Evolutionary conservation across 2,329 filamentous ascomycete species (phyloP), one percentile per base, ranked within the genome.

Genomic region (Daldinia sp.): DNA sequence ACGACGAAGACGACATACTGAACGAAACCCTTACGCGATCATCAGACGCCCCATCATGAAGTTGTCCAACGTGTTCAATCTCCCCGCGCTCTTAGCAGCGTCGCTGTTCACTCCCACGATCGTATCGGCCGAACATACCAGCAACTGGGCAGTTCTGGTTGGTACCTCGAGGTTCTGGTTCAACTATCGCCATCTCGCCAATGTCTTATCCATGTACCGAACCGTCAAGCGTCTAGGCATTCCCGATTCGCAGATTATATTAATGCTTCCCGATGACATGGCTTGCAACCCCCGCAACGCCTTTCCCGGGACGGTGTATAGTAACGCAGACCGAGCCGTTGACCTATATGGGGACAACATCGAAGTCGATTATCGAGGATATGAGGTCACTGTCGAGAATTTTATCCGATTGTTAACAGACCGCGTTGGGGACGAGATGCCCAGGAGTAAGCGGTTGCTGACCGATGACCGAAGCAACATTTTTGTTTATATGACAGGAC

Each of bases 251-350:
- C 95, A 99, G 77, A 99, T 99, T 79, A 98, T 99, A 76, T 90
- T 99, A 70, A 98, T 99, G 94, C 87, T 99, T n/a, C 95, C 95
- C 19, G 95, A 99, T 77, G 95, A 99, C 81, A 98, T 99, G 93
- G 95, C 95, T 35, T 99, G 95, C 84, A 99, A 99, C 79, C 95
- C 95, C 29, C 93, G 95, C 73, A 99, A 99, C 77, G 93, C 94
- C 50, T 99, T 99, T 77, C 94, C 95, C 0, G 95, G 95, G 53
- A 97, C 94, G 54, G 95, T 99, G 27, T 99, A 98, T 85, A 97
- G 95, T 80, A 98, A 99, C 76, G 94, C 95, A 34, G 94, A 97
- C 77, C 91, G 95, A 68, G 93, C 93, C 7, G 90, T 99, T 49
- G 95, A 99, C 75, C 84, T 99, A 4, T 99, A 99, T 77, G 95